These are phyloP conservation scores for Erysimum pusillum DNA, from an alignment of 441 rosid genomes.

Conservation along the genomic window DNA sequence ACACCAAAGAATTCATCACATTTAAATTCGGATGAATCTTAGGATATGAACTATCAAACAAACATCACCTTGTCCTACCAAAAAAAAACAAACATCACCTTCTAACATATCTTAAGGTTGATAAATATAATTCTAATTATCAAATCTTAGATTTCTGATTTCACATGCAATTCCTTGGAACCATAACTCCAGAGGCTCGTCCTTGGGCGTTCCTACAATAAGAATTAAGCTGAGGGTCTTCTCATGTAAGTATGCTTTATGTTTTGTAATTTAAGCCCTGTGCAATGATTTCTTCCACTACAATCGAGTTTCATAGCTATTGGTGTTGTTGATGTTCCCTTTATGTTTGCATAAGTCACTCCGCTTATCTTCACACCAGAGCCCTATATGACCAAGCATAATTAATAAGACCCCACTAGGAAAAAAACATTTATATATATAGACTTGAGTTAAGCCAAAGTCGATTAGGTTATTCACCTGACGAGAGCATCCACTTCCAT, in stretches of 20 bases:
- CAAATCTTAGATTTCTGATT: background rate
- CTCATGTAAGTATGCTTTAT: conserved; percentile 49
- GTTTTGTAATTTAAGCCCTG: conserved; percentile 46
- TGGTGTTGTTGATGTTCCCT: conserved; percentile 55
- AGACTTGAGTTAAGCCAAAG: background rate
- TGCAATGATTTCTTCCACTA: conserved; percentile 52
- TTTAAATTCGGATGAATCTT: conserved; percentile 5
- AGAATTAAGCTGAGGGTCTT: conserved; percentile 43
- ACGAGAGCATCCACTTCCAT: conserved; percentile 50
- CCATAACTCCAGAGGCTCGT: conserved; percentile 40
- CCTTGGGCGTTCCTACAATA: conserved; percentile 53
- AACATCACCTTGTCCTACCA: too few species aligned
- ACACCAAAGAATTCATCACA: conserved; percentile 5
- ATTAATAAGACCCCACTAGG: background rate
- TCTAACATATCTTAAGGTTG: background rate
- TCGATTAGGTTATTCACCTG: conserved; percentile 56
- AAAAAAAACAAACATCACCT: background rate
- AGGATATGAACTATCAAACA: conserved; percentile 5
- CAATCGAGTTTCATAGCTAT: conserved; percentile 53
- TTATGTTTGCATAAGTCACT: conserved; percentile 45
- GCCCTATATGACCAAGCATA: background rate
- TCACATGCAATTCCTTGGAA: conserved; percentile 54
- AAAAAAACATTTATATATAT: background rate
- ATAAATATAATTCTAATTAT: background rate
- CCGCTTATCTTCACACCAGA: conserved; percentile 40